phyloP scores from a whole-genome alignment of 768 basidiomycete species.

The Cubamyces sp. region DNA sequence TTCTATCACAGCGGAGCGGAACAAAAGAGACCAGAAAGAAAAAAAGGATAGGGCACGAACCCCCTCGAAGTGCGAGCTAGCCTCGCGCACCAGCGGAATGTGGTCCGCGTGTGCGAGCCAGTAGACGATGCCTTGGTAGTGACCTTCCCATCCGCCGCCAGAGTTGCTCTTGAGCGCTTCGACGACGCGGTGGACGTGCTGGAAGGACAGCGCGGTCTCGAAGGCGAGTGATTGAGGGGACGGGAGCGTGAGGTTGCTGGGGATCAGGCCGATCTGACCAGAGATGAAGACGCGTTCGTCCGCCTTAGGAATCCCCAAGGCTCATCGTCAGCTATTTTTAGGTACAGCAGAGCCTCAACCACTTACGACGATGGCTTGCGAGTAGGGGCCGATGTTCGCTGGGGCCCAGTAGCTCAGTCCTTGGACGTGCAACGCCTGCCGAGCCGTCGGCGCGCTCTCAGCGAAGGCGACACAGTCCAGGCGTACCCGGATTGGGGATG shows the following conservation, averaged over 20 bases:
- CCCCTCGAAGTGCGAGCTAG: constrained; percentile 38
- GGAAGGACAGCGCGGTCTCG: constrained; percentile 76
- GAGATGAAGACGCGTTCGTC: constrained; percentile 84
- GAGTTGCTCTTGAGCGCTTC: constrained; percentile 58
- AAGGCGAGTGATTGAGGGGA: constrained; percentile 54
- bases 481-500: constrained; percentile 55
- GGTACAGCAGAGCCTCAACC: background rate
- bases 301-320: constrained; percentile 52
- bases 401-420: constrained; percentile 98
- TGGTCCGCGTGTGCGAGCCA: constrained; percentile 61
- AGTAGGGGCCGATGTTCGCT: constrained; percentile 98
- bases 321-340: background rate
- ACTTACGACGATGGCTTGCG: constrained; percentile 84
- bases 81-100: constrained; percentile 45
- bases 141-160: constrained; percentile 63
- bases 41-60: too few species aligned
- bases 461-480: constrained; percentile 85
- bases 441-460: constrained; percentile 42
- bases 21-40: background rate
- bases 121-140: constrained; percentile 66
- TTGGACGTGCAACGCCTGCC: constrained; percentile 91
- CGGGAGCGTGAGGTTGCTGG: constrained; percentile 71
- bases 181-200: constrained; percentile 77
- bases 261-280: constrained; percentile 93
- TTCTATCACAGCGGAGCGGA: background rate